A percentile compares a stretch with the other conserved stretches of the same genome.
Conservation (phyloP, 441 rosid genomes). For the Gossypium schwendimanii region DNA sequence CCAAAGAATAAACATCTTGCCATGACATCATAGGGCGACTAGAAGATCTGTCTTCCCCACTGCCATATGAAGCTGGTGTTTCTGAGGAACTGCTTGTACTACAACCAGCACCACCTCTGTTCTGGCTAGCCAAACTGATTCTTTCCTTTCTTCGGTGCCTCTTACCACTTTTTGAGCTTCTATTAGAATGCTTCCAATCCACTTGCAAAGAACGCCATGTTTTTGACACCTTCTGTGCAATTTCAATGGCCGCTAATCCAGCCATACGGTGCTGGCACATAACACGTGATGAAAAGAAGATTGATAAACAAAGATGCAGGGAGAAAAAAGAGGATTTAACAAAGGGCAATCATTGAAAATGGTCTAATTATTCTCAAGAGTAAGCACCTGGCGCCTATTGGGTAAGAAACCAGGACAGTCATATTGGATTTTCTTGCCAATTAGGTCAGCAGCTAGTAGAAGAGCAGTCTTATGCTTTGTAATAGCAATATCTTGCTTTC, state of each 20-base stretch:
- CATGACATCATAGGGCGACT: slow-evolving; percentile 60
- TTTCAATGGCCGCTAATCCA: slow-evolving; percentile 89
- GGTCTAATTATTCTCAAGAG: neutral
- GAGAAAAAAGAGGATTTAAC: neutral
- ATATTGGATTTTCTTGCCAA: slow-evolving; percentile 82
- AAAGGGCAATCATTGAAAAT: neutral
- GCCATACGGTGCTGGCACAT: slow-evolving; percentile 93
- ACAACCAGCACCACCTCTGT: slow-evolving; percentile 96
- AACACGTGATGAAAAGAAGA: slow-evolving; percentile 22
- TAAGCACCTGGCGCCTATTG: slow-evolving; percentile 12
- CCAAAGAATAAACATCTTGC: slow-evolving; percentile 79
- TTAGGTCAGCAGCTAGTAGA: slow-evolving; percentile 72
- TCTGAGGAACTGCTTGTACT: slow-evolving; percentile 77
- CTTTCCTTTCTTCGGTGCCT: slow-evolving; percentile 66
- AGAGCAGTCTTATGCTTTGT: slow-evolving; percentile 76
- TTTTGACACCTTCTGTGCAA: slow-evolving; percentile 89
- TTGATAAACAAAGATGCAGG: slow-evolving; percentile 12
- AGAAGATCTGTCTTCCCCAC: slow-evolving; percentile 63
- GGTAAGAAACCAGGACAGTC: slow-evolving; percentile 10
- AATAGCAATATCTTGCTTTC: slow-evolving; percentile 76
- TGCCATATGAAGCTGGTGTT: slow-evolving; percentile 56
- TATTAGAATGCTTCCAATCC: slow-evolving; percentile 69
- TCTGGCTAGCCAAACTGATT: slow-evolving; percentile 68
- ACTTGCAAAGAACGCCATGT: slow-evolving; percentile 80
- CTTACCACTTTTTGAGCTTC: slow-evolving; percentile 57